A percentile compares a stretch with the other conserved stretches of the same genome.
These are phyloP conservation scores for Acacia melanoxylon DNA, from an alignment of 306 rosid species.

Conservation along the genomic window DNA sequence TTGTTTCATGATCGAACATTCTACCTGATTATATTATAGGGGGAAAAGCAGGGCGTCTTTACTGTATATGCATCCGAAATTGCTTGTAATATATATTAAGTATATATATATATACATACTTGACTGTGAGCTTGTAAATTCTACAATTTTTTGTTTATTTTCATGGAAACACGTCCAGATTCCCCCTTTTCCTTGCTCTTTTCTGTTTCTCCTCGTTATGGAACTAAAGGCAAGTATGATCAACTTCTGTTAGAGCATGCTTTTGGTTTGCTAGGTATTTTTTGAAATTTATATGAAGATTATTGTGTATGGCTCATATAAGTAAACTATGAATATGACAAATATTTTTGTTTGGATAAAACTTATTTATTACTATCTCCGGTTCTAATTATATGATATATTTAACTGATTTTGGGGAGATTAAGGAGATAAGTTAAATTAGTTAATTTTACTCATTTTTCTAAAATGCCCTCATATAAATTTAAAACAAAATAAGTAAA, in stretches of 20 bases:
- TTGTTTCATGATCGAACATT: slow-evolving; percentile 30
- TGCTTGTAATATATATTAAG: neutral
- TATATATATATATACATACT: neutral
- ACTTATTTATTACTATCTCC: no score
- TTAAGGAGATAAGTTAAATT: no score
- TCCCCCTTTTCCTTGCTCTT: neutral
- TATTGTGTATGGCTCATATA: neutral
- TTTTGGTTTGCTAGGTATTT: neutral
- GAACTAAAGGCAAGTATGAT: neutral
- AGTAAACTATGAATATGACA: neutral
- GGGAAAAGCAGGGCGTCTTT: slow-evolving; percentile 8
- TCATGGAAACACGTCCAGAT: neutral
- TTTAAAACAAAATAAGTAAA: no score
- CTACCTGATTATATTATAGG: slow-evolving; percentile 21
- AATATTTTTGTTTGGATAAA: neutral
- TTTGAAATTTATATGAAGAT: neutral
- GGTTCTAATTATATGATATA: no score
- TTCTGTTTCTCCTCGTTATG: neutral
- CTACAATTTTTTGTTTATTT: neutral
- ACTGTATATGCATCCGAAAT: slow-evolving; percentile 18
- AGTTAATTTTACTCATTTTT: no score
- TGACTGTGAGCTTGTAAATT: slow-evolving; percentile 11
- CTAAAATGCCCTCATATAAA: no score
- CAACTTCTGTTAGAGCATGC: neutral
- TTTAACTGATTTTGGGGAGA: no score